Base-by-base conservation (phyloP, 2,329 filamentous ascomycete genomes). In the Dactylellina cionopaga region DNA sequence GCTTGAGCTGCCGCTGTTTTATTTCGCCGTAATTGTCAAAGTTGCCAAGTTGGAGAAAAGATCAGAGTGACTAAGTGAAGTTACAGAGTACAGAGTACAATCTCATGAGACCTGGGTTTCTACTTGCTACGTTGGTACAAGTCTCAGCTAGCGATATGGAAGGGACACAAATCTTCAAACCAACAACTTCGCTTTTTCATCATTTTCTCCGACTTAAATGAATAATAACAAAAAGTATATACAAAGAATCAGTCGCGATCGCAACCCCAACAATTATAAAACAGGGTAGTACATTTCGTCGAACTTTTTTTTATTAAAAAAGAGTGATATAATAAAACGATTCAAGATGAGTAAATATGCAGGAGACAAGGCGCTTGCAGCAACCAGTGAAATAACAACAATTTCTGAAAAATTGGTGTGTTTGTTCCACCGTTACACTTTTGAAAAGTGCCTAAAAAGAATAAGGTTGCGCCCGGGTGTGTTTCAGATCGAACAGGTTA, bases 401-500 rank as follows among this genome's bases (percentile, higher is more conserved):
- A 46, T n/a, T n/a, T n/a, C n/a, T n/a, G n/a, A n/a, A n/a, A n/a
- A n/a, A 31, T 17, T 59, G 35, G 29, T 27, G 22, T 46, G 59
- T 64, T 72, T 65, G 68, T 71, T 64, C 52, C 59, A 65, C 43
- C 37, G 59, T 72, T 72, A 55, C 59, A 65, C 54, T 51, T 47
- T 68, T 63, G 43, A 17, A 59, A 59, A 52, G 59, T 65, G 66
- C 66, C 66, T 64, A 41, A 72, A 72, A n/a, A 64, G 68, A 59
- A 59, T 72, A 72, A 72, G 68, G 68, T 72, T 72, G 52, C 55
- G 68, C 51, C 43, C 54, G 65, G 68, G 46, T 65, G 59, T 72
- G 68, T 72, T 72, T 72, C 68, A 72, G 56, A 64, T 44, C 33
- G 15, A 15, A 29, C 39, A 54, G 37, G 5, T 64, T 54, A 54